phyloP scores from a whole-genome alignment of 306 rosid species.

The Pterocarpus santalinus region DNA sequence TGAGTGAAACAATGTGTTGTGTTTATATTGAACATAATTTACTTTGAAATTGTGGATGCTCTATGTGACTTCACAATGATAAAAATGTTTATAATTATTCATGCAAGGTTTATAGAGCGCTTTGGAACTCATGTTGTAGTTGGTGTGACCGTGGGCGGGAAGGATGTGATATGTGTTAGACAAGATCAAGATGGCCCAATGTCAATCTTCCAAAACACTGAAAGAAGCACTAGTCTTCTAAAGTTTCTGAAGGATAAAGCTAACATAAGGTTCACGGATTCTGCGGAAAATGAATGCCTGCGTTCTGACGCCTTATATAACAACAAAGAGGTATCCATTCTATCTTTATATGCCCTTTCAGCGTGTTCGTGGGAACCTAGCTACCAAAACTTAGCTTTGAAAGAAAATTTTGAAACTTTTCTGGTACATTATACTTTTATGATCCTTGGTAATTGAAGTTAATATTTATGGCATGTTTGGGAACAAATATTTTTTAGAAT shows the following conservation, averaged over 20 bases:
- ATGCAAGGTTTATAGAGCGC: conserved; percentile 75
- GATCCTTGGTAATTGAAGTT: too few species aligned
- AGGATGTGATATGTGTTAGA: conserved; percentile 82
- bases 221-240: conserved; percentile 65
- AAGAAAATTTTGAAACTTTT: too few species aligned
- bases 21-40: too few species aligned
- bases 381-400: background rate
- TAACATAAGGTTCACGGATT: conserved; percentile 65
- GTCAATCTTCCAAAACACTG: too few species aligned
- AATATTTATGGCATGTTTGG: too few species aligned
- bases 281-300: conserved; percentile 53
- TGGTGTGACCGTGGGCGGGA: conserved; percentile 94
- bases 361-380: background rate
- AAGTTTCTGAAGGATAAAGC: conserved; percentile 72
- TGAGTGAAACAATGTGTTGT: background rate
- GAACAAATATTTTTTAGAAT: too few species aligned
- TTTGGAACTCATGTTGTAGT: conserved; percentile 90
- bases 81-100: conserved; percentile 24
- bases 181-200: conserved; percentile 47
- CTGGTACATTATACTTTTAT: too few species aligned
- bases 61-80: background rate
- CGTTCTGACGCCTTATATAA: conserved; percentile 55
- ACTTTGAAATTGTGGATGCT: too few species aligned
- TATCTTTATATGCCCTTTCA: background rate
- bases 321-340: conserved; percentile 58